Evolutionary conservation across 768 basidiomycete species (phyloP).

Genomic region (Sistotremastrum niveocremeum): DNA sequence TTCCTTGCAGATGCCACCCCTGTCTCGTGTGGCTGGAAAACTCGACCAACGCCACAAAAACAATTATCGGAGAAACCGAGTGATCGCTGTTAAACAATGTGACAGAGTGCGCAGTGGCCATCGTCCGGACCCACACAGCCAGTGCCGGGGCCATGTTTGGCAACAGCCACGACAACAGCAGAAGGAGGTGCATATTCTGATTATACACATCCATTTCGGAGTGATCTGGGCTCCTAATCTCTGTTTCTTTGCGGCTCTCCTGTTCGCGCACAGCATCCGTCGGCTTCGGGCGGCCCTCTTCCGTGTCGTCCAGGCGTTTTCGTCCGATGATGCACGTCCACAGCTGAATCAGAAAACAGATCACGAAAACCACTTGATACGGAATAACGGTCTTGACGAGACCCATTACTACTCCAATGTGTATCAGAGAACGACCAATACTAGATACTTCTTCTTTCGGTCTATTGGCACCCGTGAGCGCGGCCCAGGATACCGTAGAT

Average conservation of each 20-base stretch:
- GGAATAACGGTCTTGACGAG: slow-evolving; percentile 72
- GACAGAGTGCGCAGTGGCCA: slow-evolving; percentile 63
- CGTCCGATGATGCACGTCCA: slow-evolving; percentile 38
- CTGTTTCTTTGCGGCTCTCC: background rate
- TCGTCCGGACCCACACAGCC: slow-evolving; percentile 81
- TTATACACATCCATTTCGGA: slow-evolving; percentile 23
- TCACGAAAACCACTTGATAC: slow-evolving; percentile 84
- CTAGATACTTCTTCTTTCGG: no score
- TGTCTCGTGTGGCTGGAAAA: slow-evolving; percentile 4
- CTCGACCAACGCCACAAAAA: slow-evolving; percentile 13
- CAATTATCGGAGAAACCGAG: slow-evolving; percentile 13
- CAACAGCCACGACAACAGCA: slow-evolving; percentile 71
- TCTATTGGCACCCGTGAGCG: no score
- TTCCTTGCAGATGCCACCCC: background rate
- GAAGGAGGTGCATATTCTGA: slow-evolving; percentile 47
- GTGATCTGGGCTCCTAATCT: slow-evolving; percentile 7
- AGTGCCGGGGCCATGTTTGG: slow-evolving; percentile 68
- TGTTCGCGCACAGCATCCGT: slow-evolving; percentile 1
- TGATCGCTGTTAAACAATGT: slow-evolving; percentile 79
- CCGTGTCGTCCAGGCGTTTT: slow-evolving; percentile 3
- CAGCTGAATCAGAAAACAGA: slow-evolving; percentile 70
- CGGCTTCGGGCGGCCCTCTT: slow-evolving; percentile 1
- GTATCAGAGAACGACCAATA: no score
- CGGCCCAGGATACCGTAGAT: no score
- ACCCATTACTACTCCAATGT: slow-evolving; percentile 32